Evolutionary conservation across 768 basidiomycete genomes (phyloP).

Genomic region (Psilocybe subaeruginosa): DNA sequence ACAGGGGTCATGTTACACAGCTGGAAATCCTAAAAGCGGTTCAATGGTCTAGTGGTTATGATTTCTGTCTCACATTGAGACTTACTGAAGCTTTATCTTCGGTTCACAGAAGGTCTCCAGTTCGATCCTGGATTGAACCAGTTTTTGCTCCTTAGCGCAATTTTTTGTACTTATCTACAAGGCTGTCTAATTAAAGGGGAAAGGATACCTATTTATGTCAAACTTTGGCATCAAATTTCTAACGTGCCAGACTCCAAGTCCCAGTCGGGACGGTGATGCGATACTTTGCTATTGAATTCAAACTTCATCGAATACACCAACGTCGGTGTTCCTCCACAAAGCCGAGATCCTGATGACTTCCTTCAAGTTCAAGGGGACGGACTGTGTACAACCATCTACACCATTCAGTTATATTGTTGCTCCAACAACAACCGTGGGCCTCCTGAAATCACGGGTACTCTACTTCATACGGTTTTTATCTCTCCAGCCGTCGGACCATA

Average conservation of each 20-base stretch:
- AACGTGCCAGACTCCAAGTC: no score
- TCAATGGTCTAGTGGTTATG: constrained; percentile 48
- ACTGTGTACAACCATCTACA: neutral
- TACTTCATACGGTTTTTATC: neutral
- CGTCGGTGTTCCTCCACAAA: neutral
- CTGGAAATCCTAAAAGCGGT: constrained; percentile 8
- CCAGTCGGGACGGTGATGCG: neutral
- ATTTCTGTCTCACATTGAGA: constrained; percentile 45
- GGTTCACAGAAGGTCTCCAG: constrained; percentile 44
- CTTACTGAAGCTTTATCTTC: constrained; percentile 11
- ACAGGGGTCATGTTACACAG: no score
- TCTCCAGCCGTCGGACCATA: neutral
- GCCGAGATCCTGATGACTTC: neutral
- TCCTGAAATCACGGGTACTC: neutral
- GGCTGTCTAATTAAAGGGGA: neutral
- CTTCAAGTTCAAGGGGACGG: neutral
- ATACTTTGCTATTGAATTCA: no score
- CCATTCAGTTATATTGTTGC: neutral
- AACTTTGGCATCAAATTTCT: no score
- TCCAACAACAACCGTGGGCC: neutral
- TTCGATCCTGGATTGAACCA: constrained; percentile 47
- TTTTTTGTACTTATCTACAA: neutral
- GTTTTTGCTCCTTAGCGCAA: constrained; percentile 18
- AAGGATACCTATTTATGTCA: neutral
- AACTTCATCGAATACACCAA: neutral